A percentile compares a stretch with the other conserved stretches of the same genome.
Evolutionary conservation across 2,329 filamentous ascomycete species (phyloP).

Genomic region (Fusarium udum): DNA sequence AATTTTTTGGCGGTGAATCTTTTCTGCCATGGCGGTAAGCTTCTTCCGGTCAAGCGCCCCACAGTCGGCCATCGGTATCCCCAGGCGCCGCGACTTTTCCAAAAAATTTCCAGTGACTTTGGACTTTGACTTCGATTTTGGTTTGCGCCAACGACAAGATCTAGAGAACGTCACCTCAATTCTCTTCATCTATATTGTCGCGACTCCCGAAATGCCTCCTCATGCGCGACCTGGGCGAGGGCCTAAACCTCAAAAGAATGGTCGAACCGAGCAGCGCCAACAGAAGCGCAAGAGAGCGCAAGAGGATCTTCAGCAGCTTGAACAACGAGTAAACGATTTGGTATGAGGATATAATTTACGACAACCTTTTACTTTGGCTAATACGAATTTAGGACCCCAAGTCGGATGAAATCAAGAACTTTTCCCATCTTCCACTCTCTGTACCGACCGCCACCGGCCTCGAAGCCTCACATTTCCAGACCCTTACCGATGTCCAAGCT

Average conservation of each 20-base stretch:
- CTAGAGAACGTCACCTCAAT: neutral
- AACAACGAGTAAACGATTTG: conserved; percentile 47
- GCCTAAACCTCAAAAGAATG: conserved; percentile 42
- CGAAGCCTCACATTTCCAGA: conserved; percentile 86
- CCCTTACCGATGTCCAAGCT: conserved; percentile 89
- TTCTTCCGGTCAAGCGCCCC: neutral
- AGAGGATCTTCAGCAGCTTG: conserved; percentile 48
- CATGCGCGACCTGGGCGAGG: conserved; percentile 38
- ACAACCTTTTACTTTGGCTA: neutral
- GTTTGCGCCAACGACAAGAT: conserved; percentile 23
- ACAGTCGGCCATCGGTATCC: conserved; percentile 34
- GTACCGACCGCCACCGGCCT: conserved; percentile 81
- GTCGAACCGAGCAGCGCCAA: conserved; percentile 47
- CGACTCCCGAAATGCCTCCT: conserved; percentile 34
- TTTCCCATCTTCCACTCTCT: conserved; percentile 87
- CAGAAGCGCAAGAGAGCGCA: conserved; percentile 52
- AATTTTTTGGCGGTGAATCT: conserved; percentile 48
- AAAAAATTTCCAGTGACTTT: conserved; percentile 42
- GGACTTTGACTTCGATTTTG: conserved; percentile 5
- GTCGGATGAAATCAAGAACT: conserved; percentile 68
- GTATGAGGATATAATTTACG: conserved; percentile 32
- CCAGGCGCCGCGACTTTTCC: conserved; percentile 33
- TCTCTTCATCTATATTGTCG: neutral
- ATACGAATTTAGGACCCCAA: conserved; percentile 64
- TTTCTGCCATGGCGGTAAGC: conserved; percentile 44